Conservation (phyloP, 768 basidiomycete genomes). For the Tubosaeta brunneosetosa region DNA sequence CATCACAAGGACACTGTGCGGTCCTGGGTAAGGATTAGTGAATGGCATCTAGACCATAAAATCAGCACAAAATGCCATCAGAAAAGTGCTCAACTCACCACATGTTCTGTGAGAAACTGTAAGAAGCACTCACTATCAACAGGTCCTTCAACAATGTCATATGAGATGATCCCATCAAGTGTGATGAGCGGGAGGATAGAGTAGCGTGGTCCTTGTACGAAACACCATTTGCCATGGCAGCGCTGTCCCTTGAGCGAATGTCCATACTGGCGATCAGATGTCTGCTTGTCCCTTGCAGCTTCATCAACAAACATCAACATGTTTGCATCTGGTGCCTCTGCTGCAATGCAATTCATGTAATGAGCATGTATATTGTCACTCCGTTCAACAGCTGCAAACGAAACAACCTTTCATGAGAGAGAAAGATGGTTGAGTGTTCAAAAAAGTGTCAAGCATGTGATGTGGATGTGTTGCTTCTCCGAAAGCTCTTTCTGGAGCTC, state of each 20-base stretch:
- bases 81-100: no score
- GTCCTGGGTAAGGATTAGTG: conserved; percentile 1
- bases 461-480: neutral
- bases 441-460: neutral
- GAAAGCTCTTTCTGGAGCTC: neutral
- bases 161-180: neutral
- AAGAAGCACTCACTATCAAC: neutral
- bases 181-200: no score
- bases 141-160: neutral
- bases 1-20: conserved; percentile 12
- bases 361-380: conserved; percentile 4
- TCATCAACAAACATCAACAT: conserved; percentile 25
- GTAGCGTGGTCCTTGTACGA: neutral
- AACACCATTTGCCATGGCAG: neutral
- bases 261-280: neutral
- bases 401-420: neutral
- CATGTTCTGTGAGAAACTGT: no score
- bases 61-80: conserved; percentile 1
- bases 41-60: conserved; percentile 1
- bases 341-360: conserved; percentile 14
- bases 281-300: no score
- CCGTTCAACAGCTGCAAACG: neutral
- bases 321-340: conserved; percentile 10
- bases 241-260: neutral
- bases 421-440: neutral